A percentile compares a stretch with the other conserved stretches of the same genome.
Conservation (phyloP, 192 early-diverging fungal genomes). For the Gorgonomyces haynaldii region DNA sequence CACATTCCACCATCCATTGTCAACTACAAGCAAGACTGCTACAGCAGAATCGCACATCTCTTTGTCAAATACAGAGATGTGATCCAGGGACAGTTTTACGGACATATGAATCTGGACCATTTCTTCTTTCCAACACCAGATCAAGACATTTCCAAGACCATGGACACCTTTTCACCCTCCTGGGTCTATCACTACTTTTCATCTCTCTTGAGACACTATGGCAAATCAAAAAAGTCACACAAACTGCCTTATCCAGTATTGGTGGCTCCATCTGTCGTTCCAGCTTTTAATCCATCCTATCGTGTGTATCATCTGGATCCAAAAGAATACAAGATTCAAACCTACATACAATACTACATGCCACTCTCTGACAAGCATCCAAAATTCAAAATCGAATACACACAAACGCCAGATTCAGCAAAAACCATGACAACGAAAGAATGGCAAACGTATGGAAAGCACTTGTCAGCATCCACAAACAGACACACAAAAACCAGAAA, state of each 20-base stretch:
- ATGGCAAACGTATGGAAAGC: no score
- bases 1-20: slow-evolving; percentile 23
- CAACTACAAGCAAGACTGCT: slow-evolving; percentile 17
- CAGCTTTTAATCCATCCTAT: slow-evolving; percentile 22
- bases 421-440: no score
- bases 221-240: background rate
- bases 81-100: slow-evolving; percentile 26
- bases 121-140: slow-evolving; percentile 18
- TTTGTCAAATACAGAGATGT: slow-evolving; percentile 17
- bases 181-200: slow-evolving; percentile 22
- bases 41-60: slow-evolving; percentile 9
- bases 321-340: no score
- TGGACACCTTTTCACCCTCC: slow-evolving; percentile 4
- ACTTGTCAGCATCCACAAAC: no score
- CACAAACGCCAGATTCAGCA: no score
- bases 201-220: slow-evolving; percentile 20
- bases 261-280: slow-evolving; percentile 24
- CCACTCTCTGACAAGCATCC: no score
- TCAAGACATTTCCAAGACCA: background rate
- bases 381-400: no score
- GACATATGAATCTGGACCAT: slow-evolving; percentile 31
- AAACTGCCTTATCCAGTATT: slow-evolving; percentile 11
- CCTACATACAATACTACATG: no score
- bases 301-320: slow-evolving; percentile 9
- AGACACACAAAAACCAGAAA: no score